Conservation (phyloP, 805 yeast species). For the Starmerella tilneyi region DNA sequence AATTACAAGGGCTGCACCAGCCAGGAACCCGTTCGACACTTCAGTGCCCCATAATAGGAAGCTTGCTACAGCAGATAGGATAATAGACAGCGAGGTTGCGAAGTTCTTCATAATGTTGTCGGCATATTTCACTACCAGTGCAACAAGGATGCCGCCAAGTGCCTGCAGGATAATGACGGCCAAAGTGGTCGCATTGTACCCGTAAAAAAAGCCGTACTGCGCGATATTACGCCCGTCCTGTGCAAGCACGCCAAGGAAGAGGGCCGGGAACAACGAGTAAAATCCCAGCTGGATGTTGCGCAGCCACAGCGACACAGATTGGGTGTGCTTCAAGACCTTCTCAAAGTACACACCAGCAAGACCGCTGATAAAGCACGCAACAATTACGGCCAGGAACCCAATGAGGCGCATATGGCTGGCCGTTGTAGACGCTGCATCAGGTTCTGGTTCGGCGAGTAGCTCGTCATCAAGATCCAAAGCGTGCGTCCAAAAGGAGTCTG, state of each 20-base stretch:
- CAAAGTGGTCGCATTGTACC: slow-evolving; percentile 34
- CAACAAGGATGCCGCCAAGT: slow-evolving; percentile 36
- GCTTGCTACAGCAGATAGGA: slow-evolving; percentile 33
- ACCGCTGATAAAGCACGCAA: slow-evolving; percentile 35
- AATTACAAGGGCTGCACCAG: slow-evolving; percentile 33
- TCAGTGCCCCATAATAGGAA: slow-evolving; percentile 32
- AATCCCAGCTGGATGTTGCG: slow-evolving; percentile 35
- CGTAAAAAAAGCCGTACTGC: slow-evolving; percentile 34
- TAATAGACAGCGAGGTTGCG: slow-evolving; percentile 35
- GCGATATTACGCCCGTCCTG: slow-evolving; percentile 32
- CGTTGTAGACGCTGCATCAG: slow-evolving; percentile 5
- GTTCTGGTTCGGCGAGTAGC: slow-evolving; percentile 17
- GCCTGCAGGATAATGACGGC: slow-evolving; percentile 35
- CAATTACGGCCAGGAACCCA: slow-evolving; percentile 33
- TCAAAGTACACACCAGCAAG: slow-evolving; percentile 39
- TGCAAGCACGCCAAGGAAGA: slow-evolving; percentile 31
- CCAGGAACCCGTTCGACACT: slow-evolving; percentile 30
- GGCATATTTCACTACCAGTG: slow-evolving; percentile 36
- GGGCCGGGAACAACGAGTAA: slow-evolving; percentile 35
- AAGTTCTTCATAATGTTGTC: slow-evolving; percentile 38
- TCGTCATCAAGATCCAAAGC: slow-evolving; percentile 17
- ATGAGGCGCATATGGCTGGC: slow-evolving; percentile 12
- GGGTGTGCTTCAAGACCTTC: slow-evolving; percentile 34
- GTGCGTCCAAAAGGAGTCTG: slow-evolving; percentile 22
- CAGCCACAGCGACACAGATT: slow-evolving; percentile 33